Evolutionary conservation across 208 protist species (phyloP), one percentile per base, ranked within the genome.

Genomic region (Endotrypanum monterogeii): DNA sequence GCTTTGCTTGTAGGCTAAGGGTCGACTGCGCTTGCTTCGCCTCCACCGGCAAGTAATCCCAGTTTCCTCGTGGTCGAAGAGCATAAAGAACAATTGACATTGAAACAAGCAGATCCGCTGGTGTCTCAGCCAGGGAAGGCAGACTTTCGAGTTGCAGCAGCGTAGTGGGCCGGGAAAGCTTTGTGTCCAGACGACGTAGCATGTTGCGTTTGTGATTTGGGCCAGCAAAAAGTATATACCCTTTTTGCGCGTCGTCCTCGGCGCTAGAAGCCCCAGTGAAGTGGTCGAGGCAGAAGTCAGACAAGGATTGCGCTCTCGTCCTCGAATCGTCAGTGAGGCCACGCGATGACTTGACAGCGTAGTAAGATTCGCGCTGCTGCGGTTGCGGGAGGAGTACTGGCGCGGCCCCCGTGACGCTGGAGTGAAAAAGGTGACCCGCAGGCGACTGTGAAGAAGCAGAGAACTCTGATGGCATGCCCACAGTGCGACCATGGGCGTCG

Each of bases 141-240:
- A 86, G 48, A 56, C 78, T 77, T 60, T 96, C 85, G 7, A 96
- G 83, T 65, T 95, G 68, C 41, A 96, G 79, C 67, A 87, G 88
- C 56, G 89, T 94, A 16, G 86, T 67, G 14, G 84, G 82, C 8
- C 82, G 71, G 0, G 74, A 56, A 37, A 97, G 51, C 11, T 81
- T 83, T 32, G 73, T 51, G 7, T 69, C 70, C 44, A 94, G 82
- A 2, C 88, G 86, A 57, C 73, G 67, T 18, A 93, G 8, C 73
- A 93, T 87, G 71, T 90, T 94, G 8, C 87, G 82, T 79, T 93
- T 95, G 78, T 95, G 89, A 62, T 97, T 94, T 2, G 91, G 91
- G 5, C 90, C 89, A 28, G 86, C 86, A 67, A 96, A 90, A 55
- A 97, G 88, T 52, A 97, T 83, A 67, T 94, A 90, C 60, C 93